These are phyloP conservation scores for Malbranchea zuffiana DNA, from an alignment of 2,329 filamentous ascomycete species.

Conservation along the genomic window DNA sequence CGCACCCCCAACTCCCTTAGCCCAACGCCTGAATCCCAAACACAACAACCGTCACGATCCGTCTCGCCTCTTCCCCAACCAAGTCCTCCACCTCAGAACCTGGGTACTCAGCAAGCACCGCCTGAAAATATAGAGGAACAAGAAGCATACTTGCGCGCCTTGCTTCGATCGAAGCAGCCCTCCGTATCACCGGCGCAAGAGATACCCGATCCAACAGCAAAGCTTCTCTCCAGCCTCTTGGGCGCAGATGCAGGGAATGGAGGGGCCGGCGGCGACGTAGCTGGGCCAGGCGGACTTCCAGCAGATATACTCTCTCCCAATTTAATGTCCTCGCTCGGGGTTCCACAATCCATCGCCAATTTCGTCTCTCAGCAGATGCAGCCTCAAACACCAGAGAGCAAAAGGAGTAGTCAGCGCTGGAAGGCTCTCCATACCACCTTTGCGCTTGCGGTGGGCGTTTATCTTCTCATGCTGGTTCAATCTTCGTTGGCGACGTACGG, in stretches of 20 bases:
- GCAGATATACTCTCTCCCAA: slow-evolving; percentile 20
- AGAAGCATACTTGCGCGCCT: slow-evolving; percentile 33
- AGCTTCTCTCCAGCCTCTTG: slow-evolving; percentile 28
- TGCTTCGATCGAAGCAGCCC: slow-evolving; percentile 27
- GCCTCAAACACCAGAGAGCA: slow-evolving; percentile 29
- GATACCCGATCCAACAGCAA: slow-evolving; percentile 28
- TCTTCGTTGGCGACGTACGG: slow-evolving; percentile 22
- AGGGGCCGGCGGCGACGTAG: slow-evolving; percentile 13
- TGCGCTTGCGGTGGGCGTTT: slow-evolving; percentile 45
- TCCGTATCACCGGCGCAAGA: slow-evolving; percentile 16
- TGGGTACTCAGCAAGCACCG: slow-evolving; percentile 20
- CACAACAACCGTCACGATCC: slow-evolving; percentile 15
- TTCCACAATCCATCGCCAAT: slow-evolving; percentile 31
- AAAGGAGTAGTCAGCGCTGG: slow-evolving; percentile 38
- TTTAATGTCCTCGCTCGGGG: slow-evolving; percentile 35
- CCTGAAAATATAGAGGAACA: slow-evolving; percentile 29
- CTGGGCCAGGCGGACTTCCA: slow-evolving; percentile 12
- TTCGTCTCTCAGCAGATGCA: slow-evolving; percentile 28
- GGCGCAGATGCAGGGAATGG: slow-evolving; percentile 17
- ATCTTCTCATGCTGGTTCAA: slow-evolving; percentile 34
- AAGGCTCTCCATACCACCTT: slow-evolving; percentile 49
- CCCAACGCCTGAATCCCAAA: slow-evolving; percentile 12
- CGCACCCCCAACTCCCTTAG: slow-evolving; percentile 9
- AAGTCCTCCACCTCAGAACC: no score
- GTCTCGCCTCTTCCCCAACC: slow-evolving; percentile 7